Percentiles rank a stretch among this genome's conserved stretches.
Conservation (phyloP, 139 green algal genomes). For the Haematococcus lacustris region DNA sequence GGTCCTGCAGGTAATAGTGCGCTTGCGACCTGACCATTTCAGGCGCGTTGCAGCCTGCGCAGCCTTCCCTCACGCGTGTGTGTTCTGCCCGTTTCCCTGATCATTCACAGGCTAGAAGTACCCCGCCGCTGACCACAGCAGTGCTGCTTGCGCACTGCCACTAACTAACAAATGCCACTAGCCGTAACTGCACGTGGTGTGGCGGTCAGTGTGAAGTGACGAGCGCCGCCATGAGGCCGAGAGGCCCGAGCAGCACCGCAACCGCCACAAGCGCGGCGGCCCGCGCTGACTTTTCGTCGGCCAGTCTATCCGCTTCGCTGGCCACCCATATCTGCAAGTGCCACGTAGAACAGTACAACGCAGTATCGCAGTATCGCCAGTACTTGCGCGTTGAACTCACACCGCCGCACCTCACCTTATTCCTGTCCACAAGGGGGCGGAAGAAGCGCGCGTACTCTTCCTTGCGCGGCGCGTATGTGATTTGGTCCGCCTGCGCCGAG, state of each 20-base stretch:
- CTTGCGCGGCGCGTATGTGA: constrained; percentile 24
- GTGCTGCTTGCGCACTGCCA: too few species aligned
- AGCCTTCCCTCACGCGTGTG: too few species aligned
- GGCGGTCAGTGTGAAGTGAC: too few species aligned
- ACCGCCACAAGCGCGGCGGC: constrained; percentile 1
- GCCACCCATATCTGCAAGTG: constrained; percentile 18
- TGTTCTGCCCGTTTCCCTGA: too few species aligned
- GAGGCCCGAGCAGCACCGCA: constrained; percentile 6
- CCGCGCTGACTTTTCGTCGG: constrained; percentile 10
- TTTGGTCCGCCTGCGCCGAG: constrained; percentile 22
- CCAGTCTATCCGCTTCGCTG: constrained; percentile 21
- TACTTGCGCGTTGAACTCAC: background rate
- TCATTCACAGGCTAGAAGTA: too few species aligned
- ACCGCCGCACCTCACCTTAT: background rate
- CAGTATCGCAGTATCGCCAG: background rate
- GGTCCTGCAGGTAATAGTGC: too few species aligned
- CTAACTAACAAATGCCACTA: too few species aligned
- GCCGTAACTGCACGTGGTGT: too few species aligned
- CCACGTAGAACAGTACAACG: background rate
- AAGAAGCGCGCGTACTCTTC: constrained; percentile 45
- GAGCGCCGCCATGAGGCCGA: constrained; percentile 12
- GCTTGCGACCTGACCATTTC: too few species aligned
- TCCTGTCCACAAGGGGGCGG: constrained; percentile 11
- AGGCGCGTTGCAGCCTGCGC: too few species aligned
- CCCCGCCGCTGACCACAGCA: too few species aligned